Evolutionary conservation across 768 basidiomycete species (phyloP), one percentile per base, ranked within the genome.

Genomic region (Boletales sp.): DNA sequence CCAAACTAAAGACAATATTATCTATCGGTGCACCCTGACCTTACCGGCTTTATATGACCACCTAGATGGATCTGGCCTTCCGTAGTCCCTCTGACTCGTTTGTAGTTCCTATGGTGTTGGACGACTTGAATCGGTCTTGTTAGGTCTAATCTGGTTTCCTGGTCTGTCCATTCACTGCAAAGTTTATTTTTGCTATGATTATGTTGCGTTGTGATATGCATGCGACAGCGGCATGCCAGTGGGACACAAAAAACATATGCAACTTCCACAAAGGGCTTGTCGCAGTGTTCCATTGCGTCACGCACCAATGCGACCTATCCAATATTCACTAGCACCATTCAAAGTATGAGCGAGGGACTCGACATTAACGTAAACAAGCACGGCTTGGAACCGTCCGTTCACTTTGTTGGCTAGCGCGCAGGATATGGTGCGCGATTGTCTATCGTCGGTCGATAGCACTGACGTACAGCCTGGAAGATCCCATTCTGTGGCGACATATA

Each of bases 1-100:
- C 46, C 44, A 45, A 42, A 30, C 45, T 40, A 24, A 43, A 34
- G 39, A 47, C 27, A 32, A 43, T 24, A 15, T 37, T 27, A 46
- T 40, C 42, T 18, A 40, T 50, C 51, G 47, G 44, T 30, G 27
- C 24, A 27, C 24, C 24, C 4, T 27, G 24, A 19, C 32, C 47
- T 51, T 51, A 48, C 49, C 42, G 48, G 35, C 8, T 45, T 48
- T 37, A 55, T 63, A 52, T 36, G 46, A 44, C 52, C 40, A 40
- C 35, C 48, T 27, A 48, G 43, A 43, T 42, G 41, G 44, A 43
- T 43, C 21, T 5, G 43, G 35, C 48, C 39, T 46, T 46, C 35
- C 6, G 19, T 45, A 43, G 43, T 35, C 35, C 41, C 30, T 30
- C 21, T 42, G 14, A 12, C 21, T 2, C 17, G 41, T 30, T 29